Evolutionary conservation across 2,329 filamentous ascomycete species (phyloP).

Genomic region (Paracorniculantispora psalliotae): DNA sequence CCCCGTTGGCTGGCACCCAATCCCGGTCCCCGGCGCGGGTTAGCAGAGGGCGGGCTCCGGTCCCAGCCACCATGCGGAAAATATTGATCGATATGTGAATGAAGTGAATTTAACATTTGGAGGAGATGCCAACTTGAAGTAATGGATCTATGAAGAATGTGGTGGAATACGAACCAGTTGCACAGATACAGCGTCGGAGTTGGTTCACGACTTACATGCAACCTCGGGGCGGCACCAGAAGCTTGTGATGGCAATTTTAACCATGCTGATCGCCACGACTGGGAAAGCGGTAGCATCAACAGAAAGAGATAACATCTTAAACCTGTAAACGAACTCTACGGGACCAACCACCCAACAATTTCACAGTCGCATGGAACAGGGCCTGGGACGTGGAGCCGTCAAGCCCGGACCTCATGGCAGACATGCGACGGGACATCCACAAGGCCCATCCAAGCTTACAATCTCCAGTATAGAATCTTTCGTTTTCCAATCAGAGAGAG

Average conservation of each 20-base stretch:
- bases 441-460: not conserved
- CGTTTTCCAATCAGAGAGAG: not conserved
- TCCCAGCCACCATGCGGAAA: not conserved
- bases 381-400: not conserved
- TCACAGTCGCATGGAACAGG: not conserved
- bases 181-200: not conserved
- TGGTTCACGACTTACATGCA: not conserved
- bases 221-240: not conserved
- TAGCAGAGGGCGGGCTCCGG: not conserved
- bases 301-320: not conserved
- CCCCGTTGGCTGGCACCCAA: not conserved
- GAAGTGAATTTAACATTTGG: not conserved
- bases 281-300: too few species aligned
- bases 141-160: not conserved
- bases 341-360: too few species aligned
- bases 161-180: not conserved
- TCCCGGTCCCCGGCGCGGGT: slow-evolving; percentile 4
- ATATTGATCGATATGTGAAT: not conserved
- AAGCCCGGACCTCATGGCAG: not conserved
- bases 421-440: not conserved
- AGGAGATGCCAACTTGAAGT: not conserved
- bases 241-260: not conserved
- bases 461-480: not conserved
- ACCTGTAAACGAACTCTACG: not conserved
- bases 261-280: too few species aligned